Evolutionary conservation across 1,284 basidiomycete species (phyloP).

Genomic region (Rhodotorula glutinis): DNA sequence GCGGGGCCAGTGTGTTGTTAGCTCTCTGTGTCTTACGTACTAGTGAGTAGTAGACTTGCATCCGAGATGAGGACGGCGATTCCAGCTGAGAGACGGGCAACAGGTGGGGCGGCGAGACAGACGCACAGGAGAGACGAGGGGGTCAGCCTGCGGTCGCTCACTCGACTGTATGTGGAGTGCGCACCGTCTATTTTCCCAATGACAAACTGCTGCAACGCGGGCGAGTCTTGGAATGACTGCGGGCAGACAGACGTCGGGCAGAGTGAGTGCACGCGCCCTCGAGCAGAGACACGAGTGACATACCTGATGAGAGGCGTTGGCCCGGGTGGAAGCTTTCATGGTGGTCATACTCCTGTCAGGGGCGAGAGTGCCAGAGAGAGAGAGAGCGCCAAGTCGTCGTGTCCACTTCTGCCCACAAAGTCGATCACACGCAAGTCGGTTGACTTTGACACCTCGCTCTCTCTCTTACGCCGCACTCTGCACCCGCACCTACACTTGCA

Average conservation of each 20-base stretch:
- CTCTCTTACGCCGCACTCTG: too few species aligned
- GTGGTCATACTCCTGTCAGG: neutral
- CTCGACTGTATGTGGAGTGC: neutral
- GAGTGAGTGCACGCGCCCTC: neutral
- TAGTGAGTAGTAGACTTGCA: conserved; percentile 3
- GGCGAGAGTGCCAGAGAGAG: neutral
- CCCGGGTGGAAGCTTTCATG: conserved; percentile 1
- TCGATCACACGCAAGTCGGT: too few species aligned
- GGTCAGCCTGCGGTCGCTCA: neutral
- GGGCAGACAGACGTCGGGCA: neutral
- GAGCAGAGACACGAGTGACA: too few species aligned
- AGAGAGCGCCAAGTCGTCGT: too few species aligned
- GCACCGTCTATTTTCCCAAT: conserved; percentile 40
- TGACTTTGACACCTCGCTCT: too few species aligned
- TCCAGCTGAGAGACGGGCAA: conserved; percentile 36
- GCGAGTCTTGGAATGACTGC: conserved; percentile 17
- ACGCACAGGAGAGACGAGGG: neutral
- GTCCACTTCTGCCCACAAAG: too few species aligned
- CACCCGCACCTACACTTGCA: too few species aligned
- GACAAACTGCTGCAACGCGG: conserved; percentile 22
- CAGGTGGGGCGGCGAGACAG: neutral
- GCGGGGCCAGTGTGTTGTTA: conserved; percentile 10
- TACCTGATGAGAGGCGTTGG: conserved; percentile 1
- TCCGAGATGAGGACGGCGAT: conserved; percentile 43
- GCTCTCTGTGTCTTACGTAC: neutral